phyloP scores from a whole-genome alignment of 2,329 filamentous ascomycete species.

The Fusarium abutilonis region DNA sequence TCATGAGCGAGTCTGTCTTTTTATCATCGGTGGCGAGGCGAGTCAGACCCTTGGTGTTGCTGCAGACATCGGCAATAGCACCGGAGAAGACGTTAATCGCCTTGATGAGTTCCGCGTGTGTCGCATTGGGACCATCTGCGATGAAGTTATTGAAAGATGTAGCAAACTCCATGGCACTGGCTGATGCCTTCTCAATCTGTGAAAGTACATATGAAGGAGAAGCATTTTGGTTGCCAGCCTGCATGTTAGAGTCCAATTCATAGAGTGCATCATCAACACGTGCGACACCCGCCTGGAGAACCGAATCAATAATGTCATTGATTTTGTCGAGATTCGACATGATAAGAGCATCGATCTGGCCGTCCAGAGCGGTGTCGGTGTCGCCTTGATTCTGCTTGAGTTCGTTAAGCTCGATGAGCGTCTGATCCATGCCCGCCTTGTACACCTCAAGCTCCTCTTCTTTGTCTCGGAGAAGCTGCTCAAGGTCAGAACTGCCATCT shows the following conservation, averaged over 20 bases:
- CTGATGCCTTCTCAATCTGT: conserved; percentile 95
- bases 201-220: conserved; percentile 94
- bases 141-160: conserved; percentile 99
- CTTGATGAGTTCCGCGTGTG: conserved; percentile 90
- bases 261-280: conserved; percentile 97
- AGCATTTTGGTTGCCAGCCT: conserved; percentile 97
- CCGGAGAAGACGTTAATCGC: conserved; percentile 90
- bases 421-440: conserved; percentile 97
- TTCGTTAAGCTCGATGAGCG: conserved; percentile 90
- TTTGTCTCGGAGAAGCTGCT: conserved; percentile 87
- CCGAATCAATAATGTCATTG: conserved; percentile 96
- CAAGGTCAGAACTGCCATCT: conserved; percentile 86
- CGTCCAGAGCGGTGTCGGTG: conserved; percentile 83
- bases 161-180: conserved; percentile 95
- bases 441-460: conserved; percentile 98
- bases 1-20: conserved; percentile 87
- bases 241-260: conserved; percentile 97
- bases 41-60: conserved; percentile 94
- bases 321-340: conserved; percentile 90
- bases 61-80: conserved; percentile 90
- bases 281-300: conserved; percentile 90
- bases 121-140: conserved; percentile 91
- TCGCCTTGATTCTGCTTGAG: conserved; percentile 79
- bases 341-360: conserved; percentile 89
- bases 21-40: conserved; percentile 95